Evolutionary conservation across 1,284 basidiomycete species (phyloP).

Genomic region (Meripilus lineatus): DNA sequence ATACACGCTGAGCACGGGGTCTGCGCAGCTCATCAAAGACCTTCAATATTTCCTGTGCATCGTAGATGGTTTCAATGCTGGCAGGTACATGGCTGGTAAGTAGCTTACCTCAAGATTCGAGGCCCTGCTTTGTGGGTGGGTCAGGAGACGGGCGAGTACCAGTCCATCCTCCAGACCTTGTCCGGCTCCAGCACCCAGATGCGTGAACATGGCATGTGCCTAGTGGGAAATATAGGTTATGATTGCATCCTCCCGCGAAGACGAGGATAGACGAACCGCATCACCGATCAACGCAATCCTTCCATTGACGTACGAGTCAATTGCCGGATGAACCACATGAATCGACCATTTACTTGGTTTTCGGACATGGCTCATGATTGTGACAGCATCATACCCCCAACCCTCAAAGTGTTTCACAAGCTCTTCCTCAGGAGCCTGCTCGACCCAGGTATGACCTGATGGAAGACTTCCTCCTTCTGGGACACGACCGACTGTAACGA

Average conservation of each 20-base stretch:
- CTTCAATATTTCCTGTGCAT: conserved; percentile 34
- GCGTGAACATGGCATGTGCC: conserved; percentile 58
- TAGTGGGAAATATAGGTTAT: conserved; percentile 17
- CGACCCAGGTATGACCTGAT: conserved; percentile 43
- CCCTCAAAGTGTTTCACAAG: conserved; percentile 42
- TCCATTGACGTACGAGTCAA: conserved; percentile 42
- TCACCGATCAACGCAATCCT: conserved; percentile 54
- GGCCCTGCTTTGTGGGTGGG: conserved; percentile 37
- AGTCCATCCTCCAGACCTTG: conserved; percentile 61
- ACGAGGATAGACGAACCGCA: conserved; percentile 41
- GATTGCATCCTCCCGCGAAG: too few species aligned
- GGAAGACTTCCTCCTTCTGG: conserved; percentile 34
- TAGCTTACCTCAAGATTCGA: conserved; percentile 43
- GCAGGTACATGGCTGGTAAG: conserved; percentile 2
- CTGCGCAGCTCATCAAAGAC: conserved; percentile 41
- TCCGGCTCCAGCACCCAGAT: conserved; percentile 58
- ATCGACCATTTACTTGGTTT: conserved; percentile 56
- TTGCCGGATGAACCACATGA: conserved; percentile 45
- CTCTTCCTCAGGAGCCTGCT: conserved; percentile 36
- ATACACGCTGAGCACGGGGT: conserved; percentile 43
- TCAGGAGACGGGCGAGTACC: conserved; percentile 44
- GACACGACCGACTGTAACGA: conserved; percentile 21
- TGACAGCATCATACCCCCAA: conserved; percentile 43
- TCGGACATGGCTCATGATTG: conserved; percentile 42
- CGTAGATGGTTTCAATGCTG: too few species aligned